These are phyloP conservation scores for Rhododendron griersonianum DNA, from an alignment of 148 eudicot species.

Conservation along the genomic window DNA sequence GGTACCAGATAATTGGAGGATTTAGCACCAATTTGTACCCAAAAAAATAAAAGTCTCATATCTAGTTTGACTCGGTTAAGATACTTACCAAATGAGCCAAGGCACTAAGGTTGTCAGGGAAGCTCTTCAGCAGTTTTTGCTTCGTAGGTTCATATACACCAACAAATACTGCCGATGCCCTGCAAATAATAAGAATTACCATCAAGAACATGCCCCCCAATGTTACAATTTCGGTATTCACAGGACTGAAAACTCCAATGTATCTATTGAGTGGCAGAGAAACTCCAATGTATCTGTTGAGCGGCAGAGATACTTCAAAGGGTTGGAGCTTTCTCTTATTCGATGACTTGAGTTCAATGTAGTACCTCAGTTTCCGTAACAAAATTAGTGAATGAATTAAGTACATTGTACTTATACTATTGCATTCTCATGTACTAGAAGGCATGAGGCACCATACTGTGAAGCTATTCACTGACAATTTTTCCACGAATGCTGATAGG, in stretches of 20 bases:
- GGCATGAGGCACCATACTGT: not conserved
- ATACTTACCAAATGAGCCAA: conserved; percentile 75
- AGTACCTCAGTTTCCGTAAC: not conserved
- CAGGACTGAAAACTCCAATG: not conserved
- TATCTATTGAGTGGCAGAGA: not conserved
- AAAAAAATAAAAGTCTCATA: not conserved
- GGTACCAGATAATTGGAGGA: not conserved
- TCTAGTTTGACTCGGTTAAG: not conserved
- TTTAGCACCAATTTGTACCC: not conserved
- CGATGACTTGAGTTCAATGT: not conserved
- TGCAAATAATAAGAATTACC: conserved; percentile 23
- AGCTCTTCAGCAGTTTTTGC: conserved; percentile 52
- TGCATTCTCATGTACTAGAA: not conserved
- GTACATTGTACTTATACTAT: not conserved
- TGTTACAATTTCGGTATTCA: not conserved
- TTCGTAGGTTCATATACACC: conserved; percentile 87
- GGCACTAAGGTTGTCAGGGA: conserved; percentile 74
- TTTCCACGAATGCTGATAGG: not conserved
- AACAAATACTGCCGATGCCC: conserved; percentile 85
- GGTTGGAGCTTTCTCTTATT: not conserved
- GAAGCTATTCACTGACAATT: not conserved
- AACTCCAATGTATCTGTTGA: not conserved
- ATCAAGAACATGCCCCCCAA: not conserved
- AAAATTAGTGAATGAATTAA: not conserved
- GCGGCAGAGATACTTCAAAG: not conserved